Conservation (phyloP, 2,329 filamentous ascomycete species). For the Taxawa tesnikishii region DNA sequence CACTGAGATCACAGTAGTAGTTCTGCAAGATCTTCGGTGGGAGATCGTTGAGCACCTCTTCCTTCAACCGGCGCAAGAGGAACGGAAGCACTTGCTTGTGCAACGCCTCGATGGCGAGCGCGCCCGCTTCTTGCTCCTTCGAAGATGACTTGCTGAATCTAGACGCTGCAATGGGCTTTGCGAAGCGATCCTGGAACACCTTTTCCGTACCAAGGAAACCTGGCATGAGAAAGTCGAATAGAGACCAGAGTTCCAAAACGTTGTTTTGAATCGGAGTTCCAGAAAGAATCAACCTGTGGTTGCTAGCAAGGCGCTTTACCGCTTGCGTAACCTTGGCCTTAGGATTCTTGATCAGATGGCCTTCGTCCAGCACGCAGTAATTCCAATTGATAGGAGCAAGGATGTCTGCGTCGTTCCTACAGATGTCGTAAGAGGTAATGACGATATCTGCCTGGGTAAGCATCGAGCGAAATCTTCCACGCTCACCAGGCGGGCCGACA, state of each 20-base stretch:
- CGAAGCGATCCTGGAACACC: slow-evolving; percentile 91
- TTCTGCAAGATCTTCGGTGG: slow-evolving; percentile 98
- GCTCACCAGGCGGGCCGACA: slow-evolving; percentile 75
- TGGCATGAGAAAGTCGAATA: slow-evolving; percentile 98
- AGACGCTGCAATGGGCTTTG: slow-evolving; percentile 87
- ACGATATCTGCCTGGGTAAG: slow-evolving; percentile 79
- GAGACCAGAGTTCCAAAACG: slow-evolving; percentile 89
- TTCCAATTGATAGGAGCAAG: slow-evolving; percentile 84
- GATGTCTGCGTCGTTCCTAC: slow-evolving; percentile 84
- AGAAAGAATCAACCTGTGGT: slow-evolving; percentile 90
- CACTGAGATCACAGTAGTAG: slow-evolving; percentile 96
- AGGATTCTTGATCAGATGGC: slow-evolving; percentile 96
- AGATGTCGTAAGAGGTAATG: slow-evolving; percentile 96
- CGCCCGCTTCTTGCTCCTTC: slow-evolving; percentile 94
- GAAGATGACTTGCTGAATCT: slow-evolving; percentile 95
- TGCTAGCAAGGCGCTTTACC: slow-evolving; percentile 79
- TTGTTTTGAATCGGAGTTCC: slow-evolving; percentile 98
- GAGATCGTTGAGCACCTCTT: slow-evolving; percentile 91
- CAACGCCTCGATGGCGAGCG: slow-evolving; percentile 90
- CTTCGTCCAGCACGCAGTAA: slow-evolving; percentile 93
- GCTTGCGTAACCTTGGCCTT: slow-evolving; percentile 91
- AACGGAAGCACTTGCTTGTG: slow-evolving; percentile 98
- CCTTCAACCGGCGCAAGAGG: slow-evolving; percentile 87
- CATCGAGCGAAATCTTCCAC: slow-evolving; percentile 54
- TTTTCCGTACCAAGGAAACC: slow-evolving; percentile 93